Conservation (phyloP, 148 eudicot genomes). For the Pouteria glomerata region DNA sequence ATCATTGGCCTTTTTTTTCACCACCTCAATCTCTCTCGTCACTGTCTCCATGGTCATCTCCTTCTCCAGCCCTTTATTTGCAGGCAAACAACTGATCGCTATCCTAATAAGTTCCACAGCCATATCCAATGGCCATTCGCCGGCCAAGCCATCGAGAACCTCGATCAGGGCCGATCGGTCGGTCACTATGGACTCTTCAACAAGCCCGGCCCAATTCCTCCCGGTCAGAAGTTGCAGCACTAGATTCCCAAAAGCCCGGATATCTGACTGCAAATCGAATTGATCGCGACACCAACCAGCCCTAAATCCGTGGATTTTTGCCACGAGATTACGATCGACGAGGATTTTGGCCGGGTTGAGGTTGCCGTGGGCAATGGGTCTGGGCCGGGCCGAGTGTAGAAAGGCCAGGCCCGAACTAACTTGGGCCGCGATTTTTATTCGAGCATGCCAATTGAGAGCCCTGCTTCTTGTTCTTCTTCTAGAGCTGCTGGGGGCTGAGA, state of each 20-base stretch:
- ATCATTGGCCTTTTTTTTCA: conserved; percentile 48
- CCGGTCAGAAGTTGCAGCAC: conserved; percentile 62
- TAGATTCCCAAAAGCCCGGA: conserved; percentile 52
- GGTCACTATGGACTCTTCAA: conserved; percentile 17
- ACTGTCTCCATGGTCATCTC: conserved; percentile 24
- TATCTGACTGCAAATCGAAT: conserved; percentile 30
- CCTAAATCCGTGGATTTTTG: conserved; percentile 42
- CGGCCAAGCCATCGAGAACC: conserved; percentile 43
- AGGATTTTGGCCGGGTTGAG: conserved; percentile 56
- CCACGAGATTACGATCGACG: conserved; percentile 45
- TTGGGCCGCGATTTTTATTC: conserved; percentile 57
- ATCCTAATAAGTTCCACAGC: conserved; percentile 42
- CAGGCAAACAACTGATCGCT: conserved; percentile 48
- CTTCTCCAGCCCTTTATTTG: conserved; percentile 14
- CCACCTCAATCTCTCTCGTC: conserved; percentile 29
- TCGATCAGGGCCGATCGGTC: conserved; percentile 17
- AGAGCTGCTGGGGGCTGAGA: conserved; percentile 21
- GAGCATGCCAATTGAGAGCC: conserved; percentile 52
- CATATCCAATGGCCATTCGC: conserved; percentile 59
- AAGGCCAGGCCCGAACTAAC: conserved; percentile 49
- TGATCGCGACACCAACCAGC: conserved; percentile 19
- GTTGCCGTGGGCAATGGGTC: conserved; percentile 42
- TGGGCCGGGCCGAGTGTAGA: conserved; percentile 57
- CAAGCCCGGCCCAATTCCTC: conserved; percentile 41
- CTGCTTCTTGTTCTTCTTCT: conserved; percentile 30